Evolutionary conservation across 1,284 basidiomycete species (phyloP).

Genomic region (Trichosporon sp.): DNA sequence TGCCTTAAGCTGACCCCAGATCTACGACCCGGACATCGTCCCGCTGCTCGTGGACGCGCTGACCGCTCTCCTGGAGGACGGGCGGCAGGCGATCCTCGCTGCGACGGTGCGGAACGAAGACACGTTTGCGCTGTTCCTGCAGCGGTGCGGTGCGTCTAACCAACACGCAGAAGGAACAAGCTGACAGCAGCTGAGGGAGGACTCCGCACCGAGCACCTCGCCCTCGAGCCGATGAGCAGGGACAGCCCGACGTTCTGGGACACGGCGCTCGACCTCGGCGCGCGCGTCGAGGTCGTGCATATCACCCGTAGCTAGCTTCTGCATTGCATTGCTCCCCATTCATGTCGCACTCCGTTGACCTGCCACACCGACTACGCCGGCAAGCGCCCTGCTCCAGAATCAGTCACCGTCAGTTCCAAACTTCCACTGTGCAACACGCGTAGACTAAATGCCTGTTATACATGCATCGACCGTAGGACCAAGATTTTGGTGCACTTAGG

Average conservation of each 20-base stretch:
- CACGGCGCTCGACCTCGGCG: constrained; percentile 37
- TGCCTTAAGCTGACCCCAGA: constrained; percentile 30
- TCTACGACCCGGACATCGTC: constrained; percentile 50
- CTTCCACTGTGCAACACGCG: neutral
- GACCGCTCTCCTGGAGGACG: constrained; percentile 15
- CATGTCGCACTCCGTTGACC: neutral
- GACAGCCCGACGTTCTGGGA: constrained; percentile 41
- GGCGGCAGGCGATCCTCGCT: constrained; percentile 34
- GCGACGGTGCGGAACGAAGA: constrained; percentile 48
- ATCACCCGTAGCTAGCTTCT: constrained; percentile 11
- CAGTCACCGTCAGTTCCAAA: neutral
- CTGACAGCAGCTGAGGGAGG: constrained; percentile 3
- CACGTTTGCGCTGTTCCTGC: constrained; percentile 42
- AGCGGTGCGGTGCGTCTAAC: constrained; percentile 31
- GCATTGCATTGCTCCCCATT: neutral
- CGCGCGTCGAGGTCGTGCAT: constrained; percentile 35
- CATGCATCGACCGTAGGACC: constrained; percentile 4
- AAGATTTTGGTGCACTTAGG: constrained; percentile 23
- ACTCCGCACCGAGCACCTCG: constrained; percentile 12
- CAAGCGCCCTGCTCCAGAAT: neutral
- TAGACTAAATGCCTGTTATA: neutral
- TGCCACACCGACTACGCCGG: neutral
- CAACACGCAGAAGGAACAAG: neutral
- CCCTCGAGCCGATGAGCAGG: constrained; percentile 26
- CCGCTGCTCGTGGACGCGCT: constrained; percentile 42